These are phyloP conservation scores for Dactylella cylindrospora DNA, from an alignment of 2,329 filamentous ascomycete species.

Conservation along the genomic window DNA sequence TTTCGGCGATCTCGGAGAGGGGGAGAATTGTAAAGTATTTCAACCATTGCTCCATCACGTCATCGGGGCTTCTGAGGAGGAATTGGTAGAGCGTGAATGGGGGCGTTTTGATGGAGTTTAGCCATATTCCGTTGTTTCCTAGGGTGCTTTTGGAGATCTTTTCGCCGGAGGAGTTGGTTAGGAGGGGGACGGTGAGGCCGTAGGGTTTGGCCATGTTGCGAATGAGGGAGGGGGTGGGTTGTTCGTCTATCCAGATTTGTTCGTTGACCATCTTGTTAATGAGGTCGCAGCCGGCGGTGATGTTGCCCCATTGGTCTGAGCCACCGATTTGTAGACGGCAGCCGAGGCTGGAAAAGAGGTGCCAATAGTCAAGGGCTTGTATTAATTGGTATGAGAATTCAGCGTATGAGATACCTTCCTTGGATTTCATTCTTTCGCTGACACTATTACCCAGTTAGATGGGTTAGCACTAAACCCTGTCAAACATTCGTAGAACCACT, in stretches of 20 bases:
- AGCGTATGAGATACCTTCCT: constrained; percentile 88
- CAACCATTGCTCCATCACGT: constrained; percentile 76
- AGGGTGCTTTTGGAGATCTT: constrained; percentile 89
- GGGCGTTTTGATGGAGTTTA: constrained; percentile 77
- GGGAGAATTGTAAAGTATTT: constrained; percentile 91
- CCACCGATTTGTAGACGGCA: constrained; percentile 76
- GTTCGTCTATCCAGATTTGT: constrained; percentile 27
- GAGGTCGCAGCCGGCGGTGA: constrained; percentile 82
- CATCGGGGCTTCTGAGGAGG: constrained; percentile 79
- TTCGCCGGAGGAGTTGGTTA: constrained; percentile 79
- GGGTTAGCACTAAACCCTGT: too few relatives aligned
- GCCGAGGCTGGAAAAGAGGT: constrained; percentile 69
- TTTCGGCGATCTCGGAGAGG: constrained; percentile 63
- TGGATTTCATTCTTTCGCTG: constrained; percentile 77
- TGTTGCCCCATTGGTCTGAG: constrained; percentile 95
- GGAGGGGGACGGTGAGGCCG: constrained; percentile 85
- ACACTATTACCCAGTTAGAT: constrained; percentile 58
- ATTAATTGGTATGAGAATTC: constrained; percentile 92
- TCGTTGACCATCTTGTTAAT: constrained; percentile 66
- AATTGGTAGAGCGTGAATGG: constrained; percentile 70
- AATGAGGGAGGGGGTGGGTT: constrained; percentile 28
- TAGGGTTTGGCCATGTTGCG: constrained; percentile 58
- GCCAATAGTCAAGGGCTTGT: constrained; percentile 96
- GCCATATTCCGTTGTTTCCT: constrained; percentile 83
- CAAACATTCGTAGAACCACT: background rate